Percentiles rank a stretch among this genome's conserved stretches.
phyloP scores from a whole-genome alignment of 169 alveolate genomes.

The Fabrea salina region DNA sequence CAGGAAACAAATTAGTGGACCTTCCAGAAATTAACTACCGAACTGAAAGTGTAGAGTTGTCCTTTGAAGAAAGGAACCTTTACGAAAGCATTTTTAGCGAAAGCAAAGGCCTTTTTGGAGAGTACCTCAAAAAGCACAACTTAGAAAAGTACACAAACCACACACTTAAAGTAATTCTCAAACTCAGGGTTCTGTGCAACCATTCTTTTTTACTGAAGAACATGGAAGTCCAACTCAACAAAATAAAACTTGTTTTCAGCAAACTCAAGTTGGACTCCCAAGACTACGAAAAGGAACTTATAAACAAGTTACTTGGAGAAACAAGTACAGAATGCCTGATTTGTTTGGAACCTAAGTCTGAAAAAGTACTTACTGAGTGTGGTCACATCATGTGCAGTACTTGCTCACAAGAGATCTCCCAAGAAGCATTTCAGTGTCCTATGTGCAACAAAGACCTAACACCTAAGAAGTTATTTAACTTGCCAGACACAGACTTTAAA shows the following conservation, averaged over 20 bases:
- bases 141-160: constrained; percentile 69
- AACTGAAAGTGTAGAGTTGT: constrained; percentile 62
- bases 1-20: constrained; percentile 66
- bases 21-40: constrained; percentile 84
- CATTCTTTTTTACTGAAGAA: constrained; percentile 66
- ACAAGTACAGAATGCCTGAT: constrained; percentile 55
- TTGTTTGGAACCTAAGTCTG: constrained; percentile 66
- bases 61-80: constrained; percentile 66
- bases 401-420: not conserved
- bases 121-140: constrained; percentile 60
- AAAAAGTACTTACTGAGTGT: constrained; percentile 62
- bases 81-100: constrained; percentile 39
- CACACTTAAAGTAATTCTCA: constrained; percentile 69
- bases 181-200: constrained; percentile 80
- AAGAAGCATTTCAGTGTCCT: constrained; percentile 51
- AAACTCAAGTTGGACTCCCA: constrained; percentile 26
- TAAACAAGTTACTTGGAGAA: constrained; percentile 45
- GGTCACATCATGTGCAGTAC: constrained; percentile 60
- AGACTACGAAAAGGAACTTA: constrained; percentile 33
- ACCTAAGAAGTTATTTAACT: constrained; percentile 43
- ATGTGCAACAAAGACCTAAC: constrained; percentile 50
- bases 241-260: constrained; percentile 32
- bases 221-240: constrained; percentile 43
- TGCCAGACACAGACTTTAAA: constrained; percentile 39
- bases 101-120: constrained; percentile 68